A percentile compares a stretch with the other conserved stretches of the same genome.
Conservation (phyloP, 768 basidiomycete genomes). For the Leccinum variicolor region DNA sequence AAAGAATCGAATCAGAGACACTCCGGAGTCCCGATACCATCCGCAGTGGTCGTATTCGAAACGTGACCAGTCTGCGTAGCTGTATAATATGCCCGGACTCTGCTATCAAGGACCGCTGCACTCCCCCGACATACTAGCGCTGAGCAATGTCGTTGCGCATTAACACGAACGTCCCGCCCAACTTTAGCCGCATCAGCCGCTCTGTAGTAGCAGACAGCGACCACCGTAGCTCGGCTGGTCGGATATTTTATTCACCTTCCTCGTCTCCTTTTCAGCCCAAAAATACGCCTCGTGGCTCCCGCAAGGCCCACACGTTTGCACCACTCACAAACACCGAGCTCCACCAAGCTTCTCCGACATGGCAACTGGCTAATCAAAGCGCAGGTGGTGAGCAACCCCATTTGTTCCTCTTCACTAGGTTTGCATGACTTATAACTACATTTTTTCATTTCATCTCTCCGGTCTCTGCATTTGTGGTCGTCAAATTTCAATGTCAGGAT, state of each 20-base stretch:
- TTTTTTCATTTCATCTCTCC: constrained; percentile 17
- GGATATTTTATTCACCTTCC: constrained; percentile 16
- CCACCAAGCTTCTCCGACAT: constrained; percentile 25
- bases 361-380: constrained; percentile 24
- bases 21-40: constrained; percentile 1
- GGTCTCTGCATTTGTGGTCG: constrained; percentile 14
- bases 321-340: constrained; percentile 32
- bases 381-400: constrained; percentile 28
- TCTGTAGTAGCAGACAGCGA: constrained; percentile 15
- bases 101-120: neutral
- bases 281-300: constrained; percentile 24
- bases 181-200: constrained; percentile 16
- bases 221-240: constrained; percentile 10
- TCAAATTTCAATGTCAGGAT: constrained; percentile 24
- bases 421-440: constrained; percentile 19
- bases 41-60: constrained; percentile 20
- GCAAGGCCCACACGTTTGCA: constrained; percentile 33
- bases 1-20: constrained; percentile 6
- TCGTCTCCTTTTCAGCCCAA: constrained; percentile 21
- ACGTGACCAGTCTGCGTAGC: constrained; percentile 19
- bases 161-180: constrained; percentile 27
- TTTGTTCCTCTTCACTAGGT: constrained; percentile 9
- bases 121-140: constrained; percentile 6
- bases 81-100: constrained; percentile 21
- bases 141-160: constrained; percentile 29